These are phyloP conservation scores for Elsinoe necatrix DNA, from an alignment of 2,329 filamentous ascomycete species.

Conservation along the genomic window DNA sequence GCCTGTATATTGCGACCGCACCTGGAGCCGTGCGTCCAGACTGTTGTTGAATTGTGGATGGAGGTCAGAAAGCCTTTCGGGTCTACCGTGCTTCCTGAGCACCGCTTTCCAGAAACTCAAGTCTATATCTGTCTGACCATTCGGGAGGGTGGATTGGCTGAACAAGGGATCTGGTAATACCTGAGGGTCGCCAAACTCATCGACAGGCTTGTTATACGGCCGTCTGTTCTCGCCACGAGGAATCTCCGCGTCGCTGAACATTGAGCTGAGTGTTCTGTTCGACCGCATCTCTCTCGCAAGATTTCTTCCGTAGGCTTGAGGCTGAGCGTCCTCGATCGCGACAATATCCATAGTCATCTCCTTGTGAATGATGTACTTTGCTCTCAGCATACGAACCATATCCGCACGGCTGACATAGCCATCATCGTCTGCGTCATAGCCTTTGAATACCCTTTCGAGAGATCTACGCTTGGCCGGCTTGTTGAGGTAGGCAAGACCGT, in stretches of 20 bases:
- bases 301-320: constrained; percentile 14
- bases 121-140: constrained; percentile 35
- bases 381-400: constrained; percentile 82
- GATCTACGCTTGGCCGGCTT: constrained; percentile 55
- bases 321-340: constrained; percentile 63
- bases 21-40: background rate
- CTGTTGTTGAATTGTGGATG: constrained; percentile 13
- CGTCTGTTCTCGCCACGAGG: constrained; percentile 24
- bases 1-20: constrained; percentile 3
- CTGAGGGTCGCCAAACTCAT: constrained; percentile 27
- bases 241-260: constrained; percentile 34
- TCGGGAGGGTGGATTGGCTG: constrained; percentile 13
- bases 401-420: constrained; percentile 79
- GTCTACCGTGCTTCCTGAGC: constrained; percentile 7
- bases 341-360: constrained; percentile 79
- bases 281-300: constrained; percentile 33
- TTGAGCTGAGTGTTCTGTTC: constrained; percentile 39
- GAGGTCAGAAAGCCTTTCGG: background rate
- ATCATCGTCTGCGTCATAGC: constrained; percentile 84
- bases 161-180: constrained; percentile 15
- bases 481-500: constrained; percentile 62
- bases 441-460: constrained; percentile 67
- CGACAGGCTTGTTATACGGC: constrained; percentile 27
- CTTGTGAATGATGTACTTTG: constrained; percentile 84
- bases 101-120: constrained; percentile 8